These are phyloP conservation scores for Ustilago vetiveriae DNA, from an alignment of 1,284 basidiomycete species.

Conservation along the genomic window DNA sequence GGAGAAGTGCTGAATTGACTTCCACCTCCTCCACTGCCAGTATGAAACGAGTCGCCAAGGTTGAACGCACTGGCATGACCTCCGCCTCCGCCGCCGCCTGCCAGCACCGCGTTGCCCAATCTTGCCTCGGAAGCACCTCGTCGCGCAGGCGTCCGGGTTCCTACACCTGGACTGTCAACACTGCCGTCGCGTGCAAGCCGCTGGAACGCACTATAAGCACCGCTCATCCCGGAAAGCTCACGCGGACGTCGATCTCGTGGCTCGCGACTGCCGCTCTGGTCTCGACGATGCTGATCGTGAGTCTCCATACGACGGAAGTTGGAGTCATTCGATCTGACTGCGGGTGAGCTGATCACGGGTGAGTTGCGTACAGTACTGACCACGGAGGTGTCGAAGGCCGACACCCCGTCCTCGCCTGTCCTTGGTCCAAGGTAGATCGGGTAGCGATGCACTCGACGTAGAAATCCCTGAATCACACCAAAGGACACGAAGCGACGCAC, in stretches of 20 bases:
- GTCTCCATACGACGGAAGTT: slow-evolving; percentile 2
- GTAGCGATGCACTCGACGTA: slow-evolving; percentile 90
- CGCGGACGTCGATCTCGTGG: slow-evolving; percentile 35
- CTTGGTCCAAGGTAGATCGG: slow-evolving; percentile 73
- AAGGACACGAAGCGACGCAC: slow-evolving; percentile 94
- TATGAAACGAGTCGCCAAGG: slow-evolving; percentile 15
- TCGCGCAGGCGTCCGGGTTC: slow-evolving; percentile 8
- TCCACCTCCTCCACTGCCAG: slow-evolving; percentile 11
- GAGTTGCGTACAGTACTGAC: slow-evolving; percentile 36
- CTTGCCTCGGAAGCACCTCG: slow-evolving; percentile 20
- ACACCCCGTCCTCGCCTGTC: slow-evolving; percentile 7
- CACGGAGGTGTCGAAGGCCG: slow-evolving; percentile 18
- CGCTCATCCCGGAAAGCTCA: slow-evolving; percentile 39
- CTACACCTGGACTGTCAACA: slow-evolving; percentile 36
- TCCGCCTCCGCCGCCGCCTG: slow-evolving; percentile 20
- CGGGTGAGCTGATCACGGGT: slow-evolving; percentile 30
- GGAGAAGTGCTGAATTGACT: slow-evolving; percentile 45
- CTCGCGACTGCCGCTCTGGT: slow-evolving; percentile 46
- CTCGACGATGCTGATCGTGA: slow-evolving; percentile 4
- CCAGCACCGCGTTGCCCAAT: slow-evolving; percentile 23
- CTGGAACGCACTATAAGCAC: slow-evolving; percentile 27
- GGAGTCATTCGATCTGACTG: slow-evolving; percentile 13
- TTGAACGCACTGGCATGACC: slow-evolving; percentile 23
- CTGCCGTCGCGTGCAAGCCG: slow-evolving; percentile 39
- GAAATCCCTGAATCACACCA: slow-evolving; percentile 97